Percentiles rank a stretch among this genome's conserved stretches.
These are phyloP conservation scores for Tritrichomonas musculus DNA, from an alignment of 208 protist species.

Conservation along the genomic window DNA sequence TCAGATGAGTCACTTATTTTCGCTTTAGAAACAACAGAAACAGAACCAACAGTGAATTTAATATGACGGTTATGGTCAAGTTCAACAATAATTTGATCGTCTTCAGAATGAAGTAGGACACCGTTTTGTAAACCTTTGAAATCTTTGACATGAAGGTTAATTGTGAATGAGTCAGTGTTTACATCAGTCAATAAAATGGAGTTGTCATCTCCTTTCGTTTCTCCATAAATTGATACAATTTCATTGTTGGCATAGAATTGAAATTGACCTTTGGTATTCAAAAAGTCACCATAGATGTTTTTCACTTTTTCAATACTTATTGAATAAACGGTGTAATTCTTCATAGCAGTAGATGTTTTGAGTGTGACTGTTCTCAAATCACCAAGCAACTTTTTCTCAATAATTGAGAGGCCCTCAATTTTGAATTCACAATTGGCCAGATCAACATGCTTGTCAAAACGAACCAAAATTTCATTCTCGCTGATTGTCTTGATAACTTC, in stretches of 20 bases:
- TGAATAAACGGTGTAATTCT: not conserved
- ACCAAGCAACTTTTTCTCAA: not conserved
- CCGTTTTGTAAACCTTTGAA: not conserved
- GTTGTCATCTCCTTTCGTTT: not conserved
- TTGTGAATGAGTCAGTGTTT: not conserved
- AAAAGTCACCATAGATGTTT: not conserved
- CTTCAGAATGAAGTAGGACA: not conserved
- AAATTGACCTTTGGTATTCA: not conserved
- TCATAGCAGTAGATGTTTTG: not conserved
- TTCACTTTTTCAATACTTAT: not conserved
- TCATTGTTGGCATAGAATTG: not conserved
- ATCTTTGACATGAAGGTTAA: not conserved
- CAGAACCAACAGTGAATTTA: not conserved
- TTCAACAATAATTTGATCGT: not conserved
- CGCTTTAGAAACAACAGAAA: not conserved
- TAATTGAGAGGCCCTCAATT: not conserved
- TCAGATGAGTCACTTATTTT: not conserved
- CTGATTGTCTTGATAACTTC: not conserved
- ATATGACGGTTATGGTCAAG: not conserved
- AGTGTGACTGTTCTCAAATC: not conserved
- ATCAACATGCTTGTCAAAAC: not conserved
- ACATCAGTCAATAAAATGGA: not conserved
- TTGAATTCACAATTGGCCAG: not conserved
- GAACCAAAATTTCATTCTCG: not conserved
- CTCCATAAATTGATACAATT: not conserved